These are phyloP conservation scores for Toxicodendron radicans DNA, from an alignment of 345 rosid species.

Conservation along the genomic window DNA sequence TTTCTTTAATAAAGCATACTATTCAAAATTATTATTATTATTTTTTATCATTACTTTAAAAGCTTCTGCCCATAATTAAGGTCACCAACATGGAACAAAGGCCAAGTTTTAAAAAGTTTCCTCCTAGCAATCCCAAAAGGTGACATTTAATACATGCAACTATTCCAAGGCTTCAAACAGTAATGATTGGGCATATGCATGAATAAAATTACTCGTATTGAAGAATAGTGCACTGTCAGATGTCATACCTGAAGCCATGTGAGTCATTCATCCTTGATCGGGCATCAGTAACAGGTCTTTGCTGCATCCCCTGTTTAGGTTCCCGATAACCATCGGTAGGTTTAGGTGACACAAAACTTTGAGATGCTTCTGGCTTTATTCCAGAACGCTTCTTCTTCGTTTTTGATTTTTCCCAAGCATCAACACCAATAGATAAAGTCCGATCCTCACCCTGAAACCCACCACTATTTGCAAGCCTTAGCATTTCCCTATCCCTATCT, in stretches of 20 bases:
- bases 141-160: not conserved
- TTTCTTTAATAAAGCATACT: not conserved
- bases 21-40: not conserved
- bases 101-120: not conserved
- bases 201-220: not conserved
- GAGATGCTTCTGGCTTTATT: conserved; percentile 66
- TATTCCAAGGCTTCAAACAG: conserved; percentile 17
- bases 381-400: conserved; percentile 91
- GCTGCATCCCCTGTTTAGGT: conserved; percentile 68
- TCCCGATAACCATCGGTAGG: conserved; percentile 68
- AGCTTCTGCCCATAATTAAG: conserved; percentile 7
- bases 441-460: conserved; percentile 71
- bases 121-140: not conserved
- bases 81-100: conserved; percentile 13
- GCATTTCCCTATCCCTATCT: conserved; percentile 77
- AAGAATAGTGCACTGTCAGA: conserved; percentile 3
- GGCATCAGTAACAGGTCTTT: conserved; percentile 52
- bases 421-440: conserved; percentile 62
- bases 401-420: conserved; percentile 93
- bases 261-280: conserved; percentile 71
- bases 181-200: conserved; percentile 5
- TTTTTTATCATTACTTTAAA: not conserved
- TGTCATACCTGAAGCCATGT: conserved; percentile 69
- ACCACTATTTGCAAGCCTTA: conserved; percentile 56
- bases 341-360: conserved; percentile 54